Evolutionary conservation across 306 rosid genomes (phyloP).

Genomic region (Malus orientalis): DNA sequence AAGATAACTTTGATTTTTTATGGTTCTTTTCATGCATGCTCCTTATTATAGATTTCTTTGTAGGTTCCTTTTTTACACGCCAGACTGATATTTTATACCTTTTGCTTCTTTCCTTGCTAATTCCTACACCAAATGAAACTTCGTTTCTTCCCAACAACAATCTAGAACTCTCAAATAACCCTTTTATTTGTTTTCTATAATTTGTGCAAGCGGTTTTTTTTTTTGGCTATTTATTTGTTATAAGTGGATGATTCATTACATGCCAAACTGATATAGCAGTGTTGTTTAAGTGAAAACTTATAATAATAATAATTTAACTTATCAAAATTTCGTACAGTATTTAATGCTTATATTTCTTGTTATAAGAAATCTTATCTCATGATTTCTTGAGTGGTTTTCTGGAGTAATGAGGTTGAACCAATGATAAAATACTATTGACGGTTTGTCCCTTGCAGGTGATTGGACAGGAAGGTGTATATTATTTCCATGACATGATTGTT

Average conservation of each 20-base stretch:
- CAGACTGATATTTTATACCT: too few species aligned
- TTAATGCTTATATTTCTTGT: neutral
- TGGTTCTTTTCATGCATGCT: neutral
- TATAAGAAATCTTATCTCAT: neutral
- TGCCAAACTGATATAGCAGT: neutral
- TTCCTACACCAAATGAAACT: neutral
- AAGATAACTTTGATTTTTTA: neutral
- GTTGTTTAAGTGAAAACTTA: neutral
- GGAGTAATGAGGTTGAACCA: neutral
- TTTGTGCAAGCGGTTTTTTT: neutral
- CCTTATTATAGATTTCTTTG: neutral
- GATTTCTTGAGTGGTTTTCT: neutral
- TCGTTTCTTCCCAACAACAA: neutral
- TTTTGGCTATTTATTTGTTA: too few species aligned
- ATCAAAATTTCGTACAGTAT: too few species aligned
- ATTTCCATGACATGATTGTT: conserved; percentile 86
- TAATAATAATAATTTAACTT: neutral
- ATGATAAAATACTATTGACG: neutral
- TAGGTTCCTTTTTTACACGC: neutral
- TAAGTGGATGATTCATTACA: neutral
- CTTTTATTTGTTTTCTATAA: neutral
- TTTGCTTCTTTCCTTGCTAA: neutral
- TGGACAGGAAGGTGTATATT: conserved; percentile 75
- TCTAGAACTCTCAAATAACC: neutral
- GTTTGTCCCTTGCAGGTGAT: conserved; percentile 45